A percentile compares a stretch with the other conserved stretches of the same genome.
These are phyloP conservation scores for Fusarium palustre DNA, from an alignment of 2,329 filamentous ascomycete genomes.

Conservation along the genomic window DNA sequence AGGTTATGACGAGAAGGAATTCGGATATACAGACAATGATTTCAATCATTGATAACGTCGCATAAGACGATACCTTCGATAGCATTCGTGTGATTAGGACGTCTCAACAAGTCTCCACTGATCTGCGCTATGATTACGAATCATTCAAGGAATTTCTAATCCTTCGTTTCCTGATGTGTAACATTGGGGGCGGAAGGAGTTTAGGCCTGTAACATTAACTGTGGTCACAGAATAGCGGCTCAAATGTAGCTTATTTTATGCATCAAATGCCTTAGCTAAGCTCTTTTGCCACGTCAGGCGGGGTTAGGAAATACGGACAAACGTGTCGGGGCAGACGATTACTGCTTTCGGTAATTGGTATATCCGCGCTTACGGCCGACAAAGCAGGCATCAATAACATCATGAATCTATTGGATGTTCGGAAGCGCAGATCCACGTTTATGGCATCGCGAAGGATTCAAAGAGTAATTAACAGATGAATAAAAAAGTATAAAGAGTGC, in stretches of 20 bases:
- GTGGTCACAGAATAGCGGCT: fast-evolving
- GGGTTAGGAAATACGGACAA: neutral
- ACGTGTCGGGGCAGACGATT: conserved; percentile 20
- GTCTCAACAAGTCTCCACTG: neutral
- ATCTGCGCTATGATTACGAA: neutral
- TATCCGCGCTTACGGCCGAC: neutral
- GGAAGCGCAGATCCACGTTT: fast-evolving
- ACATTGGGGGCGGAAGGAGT: no score
- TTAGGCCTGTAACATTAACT: no score
- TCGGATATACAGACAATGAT: neutral
- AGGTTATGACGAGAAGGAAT: fast-evolving
- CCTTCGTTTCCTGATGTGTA: neutral
- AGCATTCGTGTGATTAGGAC: neutral
- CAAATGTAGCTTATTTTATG: neutral
- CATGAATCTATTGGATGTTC: neutral
- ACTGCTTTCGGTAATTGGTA: conserved; percentile 20
- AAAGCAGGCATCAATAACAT: neutral
- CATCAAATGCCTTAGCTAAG: neutral
- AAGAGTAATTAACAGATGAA: fast-evolving
- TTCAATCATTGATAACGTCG: neutral
- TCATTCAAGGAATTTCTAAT: neutral
- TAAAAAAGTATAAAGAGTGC: neutral
- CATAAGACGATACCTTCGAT: no score
- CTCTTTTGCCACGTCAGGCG: neutral
- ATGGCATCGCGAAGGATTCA: no score